A percentile compares a stretch with the other conserved stretches of the same genome.
phyloP scores from a whole-genome alignment of 1,284 basidiomycete species.

The Trichosporon inkin region DNA sequence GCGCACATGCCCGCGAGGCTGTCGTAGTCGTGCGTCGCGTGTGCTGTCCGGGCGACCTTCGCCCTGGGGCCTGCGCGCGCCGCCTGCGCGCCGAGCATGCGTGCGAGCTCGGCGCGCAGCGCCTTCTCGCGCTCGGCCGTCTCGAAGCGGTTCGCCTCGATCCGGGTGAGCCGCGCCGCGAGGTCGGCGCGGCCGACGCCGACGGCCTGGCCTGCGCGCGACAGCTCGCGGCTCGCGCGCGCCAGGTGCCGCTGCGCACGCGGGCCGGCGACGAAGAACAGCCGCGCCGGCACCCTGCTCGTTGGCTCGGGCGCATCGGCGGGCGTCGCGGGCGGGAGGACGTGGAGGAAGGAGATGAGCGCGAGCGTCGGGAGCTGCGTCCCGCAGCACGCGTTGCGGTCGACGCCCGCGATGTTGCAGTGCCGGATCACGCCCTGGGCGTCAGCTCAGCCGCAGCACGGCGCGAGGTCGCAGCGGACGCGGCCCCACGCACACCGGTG shows the following conservation, averaged over 20 bases:
- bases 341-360: conserved; percentile 42
- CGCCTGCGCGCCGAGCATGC: conserved; percentile 56
- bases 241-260: conserved; percentile 63
- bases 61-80: conserved; percentile 34
- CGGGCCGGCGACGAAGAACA: conserved; percentile 76
- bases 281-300: conserved; percentile 60
- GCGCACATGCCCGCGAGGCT: conserved; percentile 24
- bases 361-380: conserved; percentile 58
- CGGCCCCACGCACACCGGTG: conserved; percentile 36
- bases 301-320: conserved; percentile 43
- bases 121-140: conserved; percentile 62
- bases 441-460: not conserved
- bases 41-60: conserved; percentile 20
- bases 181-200: conserved; percentile 57
- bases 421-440: conserved; percentile 66
- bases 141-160: conserved; percentile 61
- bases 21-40: conserved; percentile 45
- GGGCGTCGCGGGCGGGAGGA: conserved; percentile 51
- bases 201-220: conserved; percentile 59
- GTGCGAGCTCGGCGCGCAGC: conserved; percentile 64
- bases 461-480: not conserved
- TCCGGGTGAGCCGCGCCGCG: conserved; percentile 55
- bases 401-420: conserved; percentile 72
- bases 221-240: conserved; percentile 58
- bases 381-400: conserved; percentile 78